Conservation (phyloP, 176 grass and related monocot genomes). For the Aegilops umbellulata region DNA sequence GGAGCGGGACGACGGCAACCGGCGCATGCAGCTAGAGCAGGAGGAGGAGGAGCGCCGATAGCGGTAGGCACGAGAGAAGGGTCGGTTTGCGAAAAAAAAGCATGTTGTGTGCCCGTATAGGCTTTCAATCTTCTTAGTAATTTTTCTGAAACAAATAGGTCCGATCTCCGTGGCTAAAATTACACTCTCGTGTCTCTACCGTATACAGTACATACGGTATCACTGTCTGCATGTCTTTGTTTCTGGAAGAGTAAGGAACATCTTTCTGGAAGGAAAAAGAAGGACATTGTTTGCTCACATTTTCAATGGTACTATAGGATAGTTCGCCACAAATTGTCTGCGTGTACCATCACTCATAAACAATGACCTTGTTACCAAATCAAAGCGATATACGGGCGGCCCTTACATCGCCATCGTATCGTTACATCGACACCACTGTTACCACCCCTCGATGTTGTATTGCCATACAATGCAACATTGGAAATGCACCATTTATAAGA, state of each 20-base stretch:
- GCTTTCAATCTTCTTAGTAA: too few relatives aligned
- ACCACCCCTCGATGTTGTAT: neutral
- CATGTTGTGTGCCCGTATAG: too few relatives aligned
- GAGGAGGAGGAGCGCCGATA: too few relatives aligned
- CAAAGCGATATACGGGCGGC: neutral
- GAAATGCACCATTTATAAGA: too few relatives aligned
- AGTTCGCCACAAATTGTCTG: neutral
- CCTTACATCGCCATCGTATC: slow-evolving; percentile 7
- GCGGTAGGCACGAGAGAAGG: too few relatives aligned
- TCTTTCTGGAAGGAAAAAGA: neutral
- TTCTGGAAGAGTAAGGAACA: neutral
- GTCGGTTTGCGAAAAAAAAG: too few relatives aligned
- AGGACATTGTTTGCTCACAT: neutral
- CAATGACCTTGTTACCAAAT: slow-evolving; percentile 5
- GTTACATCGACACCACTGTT: neutral
- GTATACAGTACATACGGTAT: too few relatives aligned
- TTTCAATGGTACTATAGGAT: neutral
- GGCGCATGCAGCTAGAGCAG: too few relatives aligned
- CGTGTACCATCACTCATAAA: neutral
- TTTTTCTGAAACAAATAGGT: too few relatives aligned
- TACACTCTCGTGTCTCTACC: neutral
- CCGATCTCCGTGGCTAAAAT: too few relatives aligned
- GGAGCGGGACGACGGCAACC: too few relatives aligned
- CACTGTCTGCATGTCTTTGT: neutral
- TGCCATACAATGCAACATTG: neutral